phyloP scores from a whole-genome alignment of 2,329 filamentous ascomycete genomes.

The Alternaria gansuensis region DNA sequence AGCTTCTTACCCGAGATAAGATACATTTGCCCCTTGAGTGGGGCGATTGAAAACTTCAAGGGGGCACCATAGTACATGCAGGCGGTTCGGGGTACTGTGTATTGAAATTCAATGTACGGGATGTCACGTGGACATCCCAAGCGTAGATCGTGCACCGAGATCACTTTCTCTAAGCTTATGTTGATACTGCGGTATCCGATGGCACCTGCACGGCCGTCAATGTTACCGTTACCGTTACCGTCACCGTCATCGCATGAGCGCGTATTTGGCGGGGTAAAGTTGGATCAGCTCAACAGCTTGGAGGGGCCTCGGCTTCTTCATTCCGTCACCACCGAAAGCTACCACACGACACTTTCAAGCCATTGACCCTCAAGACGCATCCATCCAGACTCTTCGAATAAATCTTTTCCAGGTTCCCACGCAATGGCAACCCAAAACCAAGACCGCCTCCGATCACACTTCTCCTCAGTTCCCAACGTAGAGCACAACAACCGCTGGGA shows the following conservation, averaged over 20 bases:
- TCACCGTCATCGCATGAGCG: constrained; percentile 7
- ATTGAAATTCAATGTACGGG: constrained; percentile 3
- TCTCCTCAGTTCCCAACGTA: constrained; percentile 54
- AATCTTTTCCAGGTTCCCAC: neutral
- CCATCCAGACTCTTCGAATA: neutral
- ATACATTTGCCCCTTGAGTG: too few species aligned
- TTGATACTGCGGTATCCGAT: neutral
- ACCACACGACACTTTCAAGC: neutral
- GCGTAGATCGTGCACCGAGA: constrained; percentile 1
- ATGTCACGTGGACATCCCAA: neutral
- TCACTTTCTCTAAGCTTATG: neutral
- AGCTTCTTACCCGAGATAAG: too few species aligned
- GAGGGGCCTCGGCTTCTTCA: constrained; percentile 4
- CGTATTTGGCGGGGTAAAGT: constrained; percentile 9
- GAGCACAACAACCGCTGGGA: constrained; percentile 46
- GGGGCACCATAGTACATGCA: too few species aligned
- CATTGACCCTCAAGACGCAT: neutral
- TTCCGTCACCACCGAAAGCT: neutral
- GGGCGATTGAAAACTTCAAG: too few species aligned
- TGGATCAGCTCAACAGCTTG: constrained; percentile 2
- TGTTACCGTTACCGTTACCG: neutral
- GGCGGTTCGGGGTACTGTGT: constrained; percentile 6
- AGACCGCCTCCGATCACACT: constrained; percentile 54
- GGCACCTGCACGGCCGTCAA: constrained; percentile 4
- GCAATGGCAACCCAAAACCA: constrained; percentile 43